Evolutionary conservation across 2,329 filamentous ascomycete species (phyloP), one percentile per base, ranked within the genome.

Genomic region (Arthrobotrys sinensis): DNA sequence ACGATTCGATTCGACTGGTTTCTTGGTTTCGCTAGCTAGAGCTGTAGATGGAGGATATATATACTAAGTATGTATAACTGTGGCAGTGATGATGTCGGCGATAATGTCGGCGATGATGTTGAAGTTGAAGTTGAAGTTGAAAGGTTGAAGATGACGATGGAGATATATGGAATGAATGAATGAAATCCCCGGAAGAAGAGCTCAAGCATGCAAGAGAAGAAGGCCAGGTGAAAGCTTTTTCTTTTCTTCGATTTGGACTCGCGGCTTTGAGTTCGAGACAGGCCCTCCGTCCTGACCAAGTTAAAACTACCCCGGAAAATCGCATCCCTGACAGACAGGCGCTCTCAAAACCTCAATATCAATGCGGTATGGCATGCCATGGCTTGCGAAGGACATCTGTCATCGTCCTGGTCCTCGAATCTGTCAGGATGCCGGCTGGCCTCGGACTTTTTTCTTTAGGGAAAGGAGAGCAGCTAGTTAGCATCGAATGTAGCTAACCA

Each of bases 381-480:
- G 55, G 16, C 55, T 43, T 1, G 40, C 21, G 28, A 11, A 50
- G 64, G 64, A 43, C 50, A 52, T 40, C 48, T 67, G 64, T 19
- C 50, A 52, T 53, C 50, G 50, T 53, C 24, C 24, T 28, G 24
- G 24, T 28, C 4, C 34, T 24, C 28, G 36, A 53, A 32, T 28
- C 32, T 28, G 24, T 11, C 8, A n/a, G 1, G 24, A 50, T 5
- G 34, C 50, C 69, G 69, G 69, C 43, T 73, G 69, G 69, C 60
- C 60, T 73, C 69, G 69, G 69, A 60, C 68, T 64, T 64, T 64
- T 57, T 21, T 12, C 14, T 38, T 21, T 28, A 4, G 8, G 53
- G n/a, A n/a, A n/a, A n/a, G n/a, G n/a, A n/a, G 38, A 62, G 55
- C 36, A 45, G 40, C 36, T 43, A 60, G 8, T 4, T 16, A 40